These are phyloP conservation scores for Leccinum arenicola DNA, from an alignment of 768 basidiomycete species.

Conservation along the genomic window DNA sequence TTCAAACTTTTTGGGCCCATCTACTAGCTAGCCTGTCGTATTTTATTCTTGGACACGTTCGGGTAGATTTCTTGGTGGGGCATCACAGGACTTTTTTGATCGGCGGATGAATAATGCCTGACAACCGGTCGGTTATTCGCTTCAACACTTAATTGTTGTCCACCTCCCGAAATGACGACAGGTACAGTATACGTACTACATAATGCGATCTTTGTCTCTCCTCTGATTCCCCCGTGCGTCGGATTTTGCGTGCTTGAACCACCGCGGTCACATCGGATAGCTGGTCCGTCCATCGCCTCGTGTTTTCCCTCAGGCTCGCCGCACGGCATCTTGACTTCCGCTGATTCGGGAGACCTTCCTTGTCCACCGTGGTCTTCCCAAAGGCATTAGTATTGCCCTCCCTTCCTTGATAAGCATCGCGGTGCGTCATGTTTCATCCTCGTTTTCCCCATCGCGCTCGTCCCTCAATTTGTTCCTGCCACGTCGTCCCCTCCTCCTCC, in stretches of 20 bases:
- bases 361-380: not conserved
- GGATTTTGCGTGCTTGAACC: not conserved
- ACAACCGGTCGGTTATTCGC: not conserved
- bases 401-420: conserved; percentile 11
- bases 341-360: not conserved
- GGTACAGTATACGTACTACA: no score
- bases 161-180: not conserved
- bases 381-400: not conserved
- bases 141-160: not conserved
- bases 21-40: not conserved
- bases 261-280: conserved; percentile 5
- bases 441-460: not conserved
- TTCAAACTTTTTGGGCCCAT: not conserved
- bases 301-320: conserved; percentile 14
- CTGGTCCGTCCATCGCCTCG: conserved; percentile 14
- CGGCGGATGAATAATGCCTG: not conserved
- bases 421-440: conserved; percentile 3
- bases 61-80: not conserved
- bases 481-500: not conserved
- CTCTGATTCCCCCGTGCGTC: not conserved
- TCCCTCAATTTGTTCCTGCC: not conserved
- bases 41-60: conserved; percentile 8
- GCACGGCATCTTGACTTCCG: conserved; percentile 9
- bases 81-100: not conserved
- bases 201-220: not conserved